Conservation (phyloP, 805 yeast species). For the Barnettozyma siamensis region DNA sequence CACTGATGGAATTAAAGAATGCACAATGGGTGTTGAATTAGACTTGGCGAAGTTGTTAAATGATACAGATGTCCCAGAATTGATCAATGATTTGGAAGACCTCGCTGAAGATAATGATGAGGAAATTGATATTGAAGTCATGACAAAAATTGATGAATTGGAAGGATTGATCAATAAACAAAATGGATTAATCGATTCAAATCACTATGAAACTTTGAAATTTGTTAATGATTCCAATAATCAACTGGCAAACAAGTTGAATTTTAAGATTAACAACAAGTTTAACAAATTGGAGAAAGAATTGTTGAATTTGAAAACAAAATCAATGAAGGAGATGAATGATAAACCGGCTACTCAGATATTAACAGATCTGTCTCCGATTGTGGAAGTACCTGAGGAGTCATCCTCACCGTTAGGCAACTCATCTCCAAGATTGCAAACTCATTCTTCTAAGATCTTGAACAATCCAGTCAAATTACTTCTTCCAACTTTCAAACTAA, state of each 20-base stretch:
- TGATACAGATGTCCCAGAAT: not conserved
- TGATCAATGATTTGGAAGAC: not conserved
- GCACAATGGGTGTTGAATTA: not conserved
- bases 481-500: slow-evolving; percentile 8
- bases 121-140: not conserved
- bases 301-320: not conserved
- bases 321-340: not conserved
- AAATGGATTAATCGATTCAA: not conserved
- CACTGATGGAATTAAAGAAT: not conserved
- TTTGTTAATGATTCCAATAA: not conserved
- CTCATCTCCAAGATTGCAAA: not conserved
- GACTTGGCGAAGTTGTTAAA: not conserved
- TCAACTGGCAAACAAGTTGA: not conserved
- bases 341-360: not conserved
- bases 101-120: no score
- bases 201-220: not conserved
- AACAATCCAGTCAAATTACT: not conserved
- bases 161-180: not conserved
- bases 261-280: not conserved
- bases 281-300: not conserved
- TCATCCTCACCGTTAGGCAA: not conserved
- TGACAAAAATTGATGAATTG: not conserved
- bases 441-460: no score
- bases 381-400: slow-evolving; percentile 1
- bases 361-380: not conserved